Percentiles rank a stretch among this genome's conserved stretches.
phyloP scores from a whole-genome alignment of 768 basidiomycete species.

The Lactifluus hygrophoroides region DNA sequence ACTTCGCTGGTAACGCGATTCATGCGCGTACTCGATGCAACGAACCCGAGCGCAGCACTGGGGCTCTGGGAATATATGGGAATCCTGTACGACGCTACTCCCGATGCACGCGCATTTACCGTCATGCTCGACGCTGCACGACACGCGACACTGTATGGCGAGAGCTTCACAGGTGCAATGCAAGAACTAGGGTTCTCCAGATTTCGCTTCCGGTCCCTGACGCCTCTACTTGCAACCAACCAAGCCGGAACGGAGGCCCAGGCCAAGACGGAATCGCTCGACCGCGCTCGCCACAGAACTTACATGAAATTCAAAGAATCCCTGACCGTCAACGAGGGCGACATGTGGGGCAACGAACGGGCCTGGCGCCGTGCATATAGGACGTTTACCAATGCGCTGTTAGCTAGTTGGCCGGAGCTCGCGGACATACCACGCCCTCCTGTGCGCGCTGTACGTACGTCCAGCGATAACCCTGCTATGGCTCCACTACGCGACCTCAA shows the following conservation, averaged over 20 bases:
- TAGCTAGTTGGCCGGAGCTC: constrained; percentile 48
- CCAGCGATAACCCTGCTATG: constrained; percentile 21
- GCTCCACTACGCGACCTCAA: constrained; percentile 27
- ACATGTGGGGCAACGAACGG: constrained; percentile 25
- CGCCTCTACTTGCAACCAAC: not conserved
- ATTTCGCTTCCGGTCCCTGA: constrained; percentile 25
- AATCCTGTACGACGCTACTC: constrained; percentile 46
- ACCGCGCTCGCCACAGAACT: constrained; percentile 22
- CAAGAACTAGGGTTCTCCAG: constrained; percentile 33
- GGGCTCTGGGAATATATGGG: constrained; percentile 60
- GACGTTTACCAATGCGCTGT: constrained; percentile 47
- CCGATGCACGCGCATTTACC: constrained; percentile 47
- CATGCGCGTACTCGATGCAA: constrained; percentile 40
- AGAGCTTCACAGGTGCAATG: constrained; percentile 41
- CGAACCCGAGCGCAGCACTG: constrained; percentile 52
- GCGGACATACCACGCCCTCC: constrained; percentile 33
- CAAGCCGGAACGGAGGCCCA: not conserved
- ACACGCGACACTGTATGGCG: constrained; percentile 42
- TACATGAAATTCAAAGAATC: constrained; percentile 25
- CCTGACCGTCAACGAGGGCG: constrained; percentile 23
- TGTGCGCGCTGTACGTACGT: constrained; percentile 28
- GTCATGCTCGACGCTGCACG: constrained; percentile 55
- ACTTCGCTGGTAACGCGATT: constrained; percentile 28
- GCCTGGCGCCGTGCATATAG: constrained; percentile 42
- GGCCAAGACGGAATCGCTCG: not conserved